Conservation (phyloP, 2,329 filamentous ascomycete genomes). For the Ceratocystiopsis minuta region DNA sequence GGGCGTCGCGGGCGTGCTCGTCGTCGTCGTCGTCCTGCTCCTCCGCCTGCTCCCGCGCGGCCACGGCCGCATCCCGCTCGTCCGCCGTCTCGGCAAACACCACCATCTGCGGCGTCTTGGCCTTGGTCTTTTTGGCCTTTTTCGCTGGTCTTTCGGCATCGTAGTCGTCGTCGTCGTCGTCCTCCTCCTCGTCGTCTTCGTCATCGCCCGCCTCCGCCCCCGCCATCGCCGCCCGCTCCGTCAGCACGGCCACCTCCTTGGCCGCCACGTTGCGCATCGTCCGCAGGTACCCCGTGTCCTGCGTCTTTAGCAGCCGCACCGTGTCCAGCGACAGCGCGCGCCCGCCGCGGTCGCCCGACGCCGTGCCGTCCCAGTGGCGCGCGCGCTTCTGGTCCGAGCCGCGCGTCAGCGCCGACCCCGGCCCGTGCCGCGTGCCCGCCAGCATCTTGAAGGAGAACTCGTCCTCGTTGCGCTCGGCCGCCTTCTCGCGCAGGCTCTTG, state of each 20-base stretch:
- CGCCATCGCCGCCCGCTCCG: conserved; percentile 33
- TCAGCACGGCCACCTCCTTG: conserved; percentile 37
- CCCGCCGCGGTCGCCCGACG: conserved; percentile 40
- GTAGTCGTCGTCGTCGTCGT: conserved; percentile 13
- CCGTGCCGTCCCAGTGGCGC: conserved; percentile 34
- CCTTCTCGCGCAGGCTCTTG: conserved; percentile 41
- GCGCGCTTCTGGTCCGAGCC: conserved; percentile 17
- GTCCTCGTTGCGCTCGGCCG: conserved; percentile 49
- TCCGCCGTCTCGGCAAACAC: conserved; percentile 28
- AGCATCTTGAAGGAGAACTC: conserved; percentile 59
- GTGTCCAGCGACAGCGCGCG: conserved; percentile 35
- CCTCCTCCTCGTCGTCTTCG: conserved; percentile 12
- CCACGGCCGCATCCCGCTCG: conserved; percentile 19
- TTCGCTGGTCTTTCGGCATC: conserved; percentile 4
- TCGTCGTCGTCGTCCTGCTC: conserved; percentile 11
- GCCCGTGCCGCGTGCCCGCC: conserved; percentile 31
- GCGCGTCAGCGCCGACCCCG: conserved; percentile 27
- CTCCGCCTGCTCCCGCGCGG: conserved; percentile 13
- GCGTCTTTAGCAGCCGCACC: conserved; percentile 48
- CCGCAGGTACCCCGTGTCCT: conserved; percentile 47
- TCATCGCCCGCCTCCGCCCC: conserved; percentile 15
- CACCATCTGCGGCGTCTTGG: conserved; percentile 19
- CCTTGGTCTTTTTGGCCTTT: conserved; percentile 5
- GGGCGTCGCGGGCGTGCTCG: conserved; percentile 7
- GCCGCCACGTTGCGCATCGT: conserved; percentile 40